Evolutionary conservation across 2,329 filamentous ascomycete genomes (phyloP), one percentile per base, ranked within the genome.

Genomic region (Alternaria sp.): DNA sequence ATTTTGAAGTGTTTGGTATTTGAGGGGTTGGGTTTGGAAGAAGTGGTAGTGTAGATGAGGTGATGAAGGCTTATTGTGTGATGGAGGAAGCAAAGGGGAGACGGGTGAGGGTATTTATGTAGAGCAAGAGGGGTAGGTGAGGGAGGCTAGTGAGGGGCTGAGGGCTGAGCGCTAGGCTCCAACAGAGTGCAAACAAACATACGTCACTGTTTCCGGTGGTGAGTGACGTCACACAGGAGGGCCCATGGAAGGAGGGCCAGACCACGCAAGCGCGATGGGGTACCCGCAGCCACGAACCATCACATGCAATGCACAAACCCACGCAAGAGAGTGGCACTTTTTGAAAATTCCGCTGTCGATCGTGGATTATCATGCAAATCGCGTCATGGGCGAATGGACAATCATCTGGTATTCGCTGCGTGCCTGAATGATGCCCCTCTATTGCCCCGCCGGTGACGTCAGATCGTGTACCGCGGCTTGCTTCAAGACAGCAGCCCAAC

Each of bases 1-100:
- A 82, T 82, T 60, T 73, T 81, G 79, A 71, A 66, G 53, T 64
- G 59, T 66, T 67, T 61, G 41, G 45, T 55, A 33, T 67, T 68
- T 59, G 60, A 63, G 58, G 63, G 61, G 56, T 21, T 45, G 15
- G 37, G 47, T 51, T 62, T 62, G 26, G 26, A 46, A 12, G 28
- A 53, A 59, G 41, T 58, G 60, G 56, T n/a, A 25, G 20, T 53
- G 45, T 45, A 28, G 46, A 58, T 44, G 43, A 58, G 54, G 41
- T 37, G 20, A 20, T 54, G 55, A 50, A 53, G 55, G 55, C 55
- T 67, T 71, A 63, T 55, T 53, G 59, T 60, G 68, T 71, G 58
- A 69, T 70, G 67, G 60, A 51, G 21, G 44, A 64, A 61, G 46
- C 47, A 54, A 54, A 50, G 45, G 50, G 59, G 37, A 62, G 66